phyloP scores from a whole-genome alignment of 1,139 yeast species.

The Diutina ranongensis region DNA sequence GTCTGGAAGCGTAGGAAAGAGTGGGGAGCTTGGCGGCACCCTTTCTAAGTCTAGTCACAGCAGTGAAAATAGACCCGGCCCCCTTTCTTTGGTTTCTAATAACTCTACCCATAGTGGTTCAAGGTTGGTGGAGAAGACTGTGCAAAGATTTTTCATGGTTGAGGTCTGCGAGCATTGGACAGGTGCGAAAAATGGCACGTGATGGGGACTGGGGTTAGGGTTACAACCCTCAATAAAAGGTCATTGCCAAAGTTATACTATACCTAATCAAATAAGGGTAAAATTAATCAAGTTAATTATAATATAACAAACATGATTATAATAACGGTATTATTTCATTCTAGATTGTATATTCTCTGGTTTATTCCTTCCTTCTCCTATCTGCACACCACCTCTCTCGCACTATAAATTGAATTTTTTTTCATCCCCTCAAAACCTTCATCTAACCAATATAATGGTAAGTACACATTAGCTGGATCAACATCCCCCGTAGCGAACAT shows the following conservation, averaged over 20 bases:
- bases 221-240: neutral
- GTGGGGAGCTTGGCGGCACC: constrained; percentile 99
- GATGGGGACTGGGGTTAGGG: no score
- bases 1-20: constrained; percentile 98
- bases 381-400: neutral
- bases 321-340: no score
- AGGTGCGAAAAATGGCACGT: no score
- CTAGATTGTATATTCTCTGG: neutral
- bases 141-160: constrained; percentile 4
- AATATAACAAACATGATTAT: no score
- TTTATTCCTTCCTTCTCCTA: neutral
- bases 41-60: constrained; percentile 99
- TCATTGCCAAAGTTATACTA: no score
- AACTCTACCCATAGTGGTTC: constrained; percentile 71
- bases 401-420: no score
- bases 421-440: neutral
- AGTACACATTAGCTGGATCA: constrained; percentile 3
- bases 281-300: no score
- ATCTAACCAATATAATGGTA: no score
- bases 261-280: no score
- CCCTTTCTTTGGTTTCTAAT: constrained; percentile 99
- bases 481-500: constrained; percentile 6
- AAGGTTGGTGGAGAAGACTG: neutral
- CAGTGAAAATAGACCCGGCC: constrained; percentile 99
- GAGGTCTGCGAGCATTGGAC: neutral